Evolutionary conservation across 129 eudicot species (phyloP), one percentile per base, ranked within the genome.

Genomic region (Artemisia tridentata): DNA sequence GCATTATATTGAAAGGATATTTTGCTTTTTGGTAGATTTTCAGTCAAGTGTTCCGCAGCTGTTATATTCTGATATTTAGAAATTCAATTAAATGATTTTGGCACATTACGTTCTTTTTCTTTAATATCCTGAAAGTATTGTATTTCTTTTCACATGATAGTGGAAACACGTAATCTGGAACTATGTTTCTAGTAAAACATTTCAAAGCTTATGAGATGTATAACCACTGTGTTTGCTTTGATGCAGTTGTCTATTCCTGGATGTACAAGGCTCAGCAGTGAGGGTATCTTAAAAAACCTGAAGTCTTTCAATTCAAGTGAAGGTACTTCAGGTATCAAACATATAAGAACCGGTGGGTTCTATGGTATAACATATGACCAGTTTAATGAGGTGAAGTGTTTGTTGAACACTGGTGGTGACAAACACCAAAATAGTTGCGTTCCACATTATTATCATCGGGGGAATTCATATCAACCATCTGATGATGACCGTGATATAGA

Each of bases 401-500:
- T 92, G 56, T 27, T 92, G 72, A 86, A 41, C 73, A 73, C 60
- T 38, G 78, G 78, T 54, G 75, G 66, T 55, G 71, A 16, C 21
- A 61, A 43, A n/a, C 73, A 67, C 49, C 51, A 75, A 63, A 75
- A 62, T 47, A 47, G 43, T 57, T 75, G 64, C 65, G 80, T 45
- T 59, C 91, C 86, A 27, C 86, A 72, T 66, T 90, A 84, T 67
- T 88, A 76, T 75, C 79, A 27, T 25, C 59, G 86, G 15, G 93
- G 88, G 19, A 90, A 80, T 17, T 21, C 78, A 0, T 78, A 80
- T 80, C 61, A 75, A 63, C 66, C 83, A 27, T 74, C 71, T 82
- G 97, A 88, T 25, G 96, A 95, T 63, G 88, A 86, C 5, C 96
- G 99, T 0, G 81, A 88, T 17, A 82, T 90, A 18, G 99, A 95